Evolutionary conservation across 2,329 filamentous ascomycete species (phyloP).

Genomic region (Zymoseptoria tritici): DNA sequence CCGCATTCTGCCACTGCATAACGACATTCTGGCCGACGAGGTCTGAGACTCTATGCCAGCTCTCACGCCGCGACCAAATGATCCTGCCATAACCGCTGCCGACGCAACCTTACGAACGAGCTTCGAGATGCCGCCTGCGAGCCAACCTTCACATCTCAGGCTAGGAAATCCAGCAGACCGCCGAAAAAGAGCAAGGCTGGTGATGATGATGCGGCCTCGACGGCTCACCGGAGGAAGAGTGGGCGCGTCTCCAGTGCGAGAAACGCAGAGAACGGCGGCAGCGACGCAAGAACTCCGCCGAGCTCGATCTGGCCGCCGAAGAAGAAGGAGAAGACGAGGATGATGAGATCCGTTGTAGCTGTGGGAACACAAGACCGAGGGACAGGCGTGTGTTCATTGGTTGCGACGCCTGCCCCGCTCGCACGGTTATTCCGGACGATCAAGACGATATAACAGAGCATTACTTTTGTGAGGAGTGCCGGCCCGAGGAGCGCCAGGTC

Average conservation of each 20-base stretch:
- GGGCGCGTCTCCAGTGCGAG: too few species aligned
- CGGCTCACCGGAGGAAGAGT: too few species aligned
- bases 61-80: too few species aligned
- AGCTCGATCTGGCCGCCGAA: slow-evolving; percentile 53
- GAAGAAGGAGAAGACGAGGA: slow-evolving; percentile 29
- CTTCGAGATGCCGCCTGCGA: slow-evolving; percentile 76
- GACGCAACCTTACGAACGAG: slow-evolving; percentile 65
- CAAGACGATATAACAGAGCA: slow-evolving; percentile 47
- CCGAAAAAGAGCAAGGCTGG: too few species aligned
- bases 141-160: too few species aligned
- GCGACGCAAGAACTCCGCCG: slow-evolving; percentile 35
- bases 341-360: slow-evolving; percentile 73
- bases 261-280: too few species aligned
- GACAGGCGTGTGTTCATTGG: slow-evolving; percentile 89
- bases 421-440: slow-evolving; percentile 76
- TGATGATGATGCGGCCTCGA: too few species aligned
- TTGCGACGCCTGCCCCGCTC: slow-evolving; percentile 91
- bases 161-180: too few species aligned
- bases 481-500: too few species aligned
- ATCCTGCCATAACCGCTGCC: slow-evolving; percentile 47
- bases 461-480: slow-evolving; percentile 30
- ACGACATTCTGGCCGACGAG: too few species aligned
- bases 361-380: slow-evolving; percentile 80
- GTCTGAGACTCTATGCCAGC: too few species aligned
- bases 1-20: too few species aligned